Percentiles rank a stretch among this genome's conserved stretches.
Evolutionary conservation across 768 basidiomycete species (phyloP).

Genomic region (Cyclocybe cylindracea): DNA sequence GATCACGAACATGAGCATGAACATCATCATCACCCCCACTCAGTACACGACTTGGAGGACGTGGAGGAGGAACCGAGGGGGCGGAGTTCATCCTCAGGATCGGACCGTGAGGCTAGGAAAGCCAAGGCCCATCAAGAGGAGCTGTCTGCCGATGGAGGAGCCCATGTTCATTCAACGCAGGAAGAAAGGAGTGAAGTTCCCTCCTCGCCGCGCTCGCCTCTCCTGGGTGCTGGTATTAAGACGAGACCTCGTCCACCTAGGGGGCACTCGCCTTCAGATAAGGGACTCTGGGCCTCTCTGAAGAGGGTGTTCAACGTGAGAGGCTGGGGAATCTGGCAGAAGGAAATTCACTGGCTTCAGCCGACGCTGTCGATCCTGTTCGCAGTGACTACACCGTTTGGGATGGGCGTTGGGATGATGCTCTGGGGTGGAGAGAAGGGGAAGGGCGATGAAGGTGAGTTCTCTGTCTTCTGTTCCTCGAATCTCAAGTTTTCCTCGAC

Average conservation of each 20-base stretch:
- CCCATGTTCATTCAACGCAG: neutral
- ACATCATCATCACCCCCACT: slow-evolving; percentile 12
- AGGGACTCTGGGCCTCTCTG: too few relatives aligned
- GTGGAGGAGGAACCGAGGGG: slow-evolving; percentile 1
- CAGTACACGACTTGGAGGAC: slow-evolving; percentile 1
- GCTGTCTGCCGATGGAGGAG: neutral
- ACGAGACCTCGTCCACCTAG: too few relatives aligned
- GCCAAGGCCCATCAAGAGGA: neutral
- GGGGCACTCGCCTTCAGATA: too few relatives aligned
- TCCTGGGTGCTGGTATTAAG: too few relatives aligned
- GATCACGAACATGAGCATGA: slow-evolving; percentile 6
- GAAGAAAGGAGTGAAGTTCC: neutral
- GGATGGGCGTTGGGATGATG: slow-evolving; percentile 61
- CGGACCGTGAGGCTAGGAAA: too few relatives aligned
- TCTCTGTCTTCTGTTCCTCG: neutral
- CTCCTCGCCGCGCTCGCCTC: neutral
- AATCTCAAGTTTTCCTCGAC: neutral
- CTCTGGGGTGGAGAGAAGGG: slow-evolving; percentile 33
- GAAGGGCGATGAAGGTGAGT: slow-evolving; percentile 18
- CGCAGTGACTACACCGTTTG: slow-evolving; percentile 72
- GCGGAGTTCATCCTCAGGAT: neutral
- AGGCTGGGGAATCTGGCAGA: neutral
- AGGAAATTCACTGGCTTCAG: slow-evolving; percentile 41
- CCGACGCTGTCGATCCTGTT: slow-evolving; percentile 61
- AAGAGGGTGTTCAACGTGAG: too few relatives aligned